Conservation (phyloP, 2,329 filamentous ascomycete genomes). For the Drechmeria coniospora region DNA sequence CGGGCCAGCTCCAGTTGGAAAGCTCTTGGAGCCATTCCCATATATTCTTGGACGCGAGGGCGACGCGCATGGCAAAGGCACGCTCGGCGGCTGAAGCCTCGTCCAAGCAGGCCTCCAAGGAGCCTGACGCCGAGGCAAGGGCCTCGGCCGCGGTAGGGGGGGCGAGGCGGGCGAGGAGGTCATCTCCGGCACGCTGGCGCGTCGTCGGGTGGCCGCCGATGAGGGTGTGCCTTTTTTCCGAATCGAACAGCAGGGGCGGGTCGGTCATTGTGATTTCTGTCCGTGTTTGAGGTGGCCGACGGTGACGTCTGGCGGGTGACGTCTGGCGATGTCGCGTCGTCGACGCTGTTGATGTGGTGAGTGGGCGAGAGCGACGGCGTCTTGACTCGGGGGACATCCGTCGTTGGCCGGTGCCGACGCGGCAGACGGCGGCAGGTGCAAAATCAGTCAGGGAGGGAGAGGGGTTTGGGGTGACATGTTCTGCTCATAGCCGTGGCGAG, state of each 20-base stretch:
- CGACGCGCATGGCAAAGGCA: slow-evolving; percentile 55
- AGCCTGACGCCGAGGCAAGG: slow-evolving; percentile 36
- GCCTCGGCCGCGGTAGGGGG: slow-evolving; percentile 46
- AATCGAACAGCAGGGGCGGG: slow-evolving; percentile 15
- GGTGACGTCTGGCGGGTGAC: not conserved
- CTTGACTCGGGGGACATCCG: no score
- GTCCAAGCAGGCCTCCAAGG: slow-evolving; percentile 44
- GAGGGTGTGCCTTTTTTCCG: slow-evolving; percentile 16
- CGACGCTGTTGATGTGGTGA: not conserved
- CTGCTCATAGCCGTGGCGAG: slow-evolving; percentile 20
- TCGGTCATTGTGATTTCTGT: slow-evolving; percentile 17
- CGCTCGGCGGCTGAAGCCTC: slow-evolving; percentile 49
- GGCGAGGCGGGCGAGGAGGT: slow-evolving; percentile 45
- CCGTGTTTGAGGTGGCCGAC: not conserved
- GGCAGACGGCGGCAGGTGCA: not conserved
- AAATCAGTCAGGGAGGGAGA: not conserved
- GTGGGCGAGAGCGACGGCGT: no score
- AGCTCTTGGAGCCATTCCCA: slow-evolving; percentile 65
- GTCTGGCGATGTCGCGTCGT: not conserved
- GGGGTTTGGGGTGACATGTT: slow-evolving; percentile 4
- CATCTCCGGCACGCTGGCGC: slow-evolving; percentile 33
- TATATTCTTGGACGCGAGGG: slow-evolving; percentile 54
- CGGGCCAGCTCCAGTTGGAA: slow-evolving; percentile 41
- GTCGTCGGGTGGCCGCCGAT: slow-evolving; percentile 23
- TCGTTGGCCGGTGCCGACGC: not conserved